A percentile compares a stretch with the other conserved stretches of the same genome.
Conservation (phyloP, 106 monocot species). For the Hemerocallis citrina region DNA sequence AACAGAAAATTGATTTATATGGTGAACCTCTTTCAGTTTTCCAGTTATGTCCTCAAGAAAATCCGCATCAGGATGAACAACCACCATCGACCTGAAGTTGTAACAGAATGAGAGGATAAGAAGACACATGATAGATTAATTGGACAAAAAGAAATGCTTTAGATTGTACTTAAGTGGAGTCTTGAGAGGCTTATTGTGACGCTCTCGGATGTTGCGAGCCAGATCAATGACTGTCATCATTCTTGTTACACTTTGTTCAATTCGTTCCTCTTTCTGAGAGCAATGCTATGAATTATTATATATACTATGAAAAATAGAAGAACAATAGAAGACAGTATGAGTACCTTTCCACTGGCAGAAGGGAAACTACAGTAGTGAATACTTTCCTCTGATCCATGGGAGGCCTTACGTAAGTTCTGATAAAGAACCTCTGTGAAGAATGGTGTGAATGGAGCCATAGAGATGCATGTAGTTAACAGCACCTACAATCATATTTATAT, state of each 20-base stretch:
- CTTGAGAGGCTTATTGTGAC: constrained; percentile 88
- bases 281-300: neutral
- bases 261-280: constrained; percentile 81
- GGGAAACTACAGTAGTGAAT: constrained; percentile 95
- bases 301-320: neutral
- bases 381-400: constrained; percentile 52
- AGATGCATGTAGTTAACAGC: constrained; percentile 81
- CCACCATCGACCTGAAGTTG: constrained; percentile 75
- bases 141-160: neutral
- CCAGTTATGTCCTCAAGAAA: constrained; percentile 98
- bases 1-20: no score
- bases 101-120: constrained; percentile 2
- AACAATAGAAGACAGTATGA: neutral
- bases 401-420: constrained; percentile 80
- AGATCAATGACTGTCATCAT: constrained; percentile 99
- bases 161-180: constrained; percentile 66
- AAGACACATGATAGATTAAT: neutral
- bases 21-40: constrained; percentile 69
- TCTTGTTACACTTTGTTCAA: constrained; percentile 93
- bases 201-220: constrained; percentile 86
- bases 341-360: constrained; percentile 57
- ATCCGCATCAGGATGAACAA: constrained; percentile 81
- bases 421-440: constrained; percentile 95
- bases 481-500: constrained; percentile 34
- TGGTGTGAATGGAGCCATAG: constrained; percentile 97